Evolutionary conservation across 2,329 filamentous ascomycete genomes (phyloP), one percentile per base, ranked within the genome.

Genomic region (Penicillium crustosum): DNA sequence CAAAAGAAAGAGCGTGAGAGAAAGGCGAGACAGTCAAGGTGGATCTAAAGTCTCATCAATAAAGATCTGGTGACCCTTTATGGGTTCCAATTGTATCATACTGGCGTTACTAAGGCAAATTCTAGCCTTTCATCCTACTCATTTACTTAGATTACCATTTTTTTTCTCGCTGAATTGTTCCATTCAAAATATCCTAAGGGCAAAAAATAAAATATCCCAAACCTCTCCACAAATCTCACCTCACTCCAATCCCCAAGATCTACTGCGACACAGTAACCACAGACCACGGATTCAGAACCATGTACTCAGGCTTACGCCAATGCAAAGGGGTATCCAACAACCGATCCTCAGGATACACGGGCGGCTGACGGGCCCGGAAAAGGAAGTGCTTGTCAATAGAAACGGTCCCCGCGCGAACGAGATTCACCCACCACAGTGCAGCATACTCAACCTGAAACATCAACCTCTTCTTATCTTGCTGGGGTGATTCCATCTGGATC

Each of bases 21-120:
- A 19, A 61, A 61, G 51, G 51, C 59, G n/a, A 57, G 61, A 25
- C 55, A 64, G 42, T 58, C 58, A 15, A 57, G 52, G 25, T 66
- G 64, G 64, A 25, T 48, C 31, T 65, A n/a, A 56, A 57, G 2
- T 41, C 55, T 42, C 21, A 33, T 41, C 27, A 29, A 53, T 25
- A 27, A 3, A 45, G 17, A 33, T 12, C 21, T 21, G 9, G 15
- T 25, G 3, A 33, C 17, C 38, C 27, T 36, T 7, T 19, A 1
- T 35, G n/a, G 6, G 13, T 36, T 10, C 17, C 13, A 47, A 23
- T 35, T 55, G 52, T 55, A 55, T 42, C 13, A 55, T 55, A 55
- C 52, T 35, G 52, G 44, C 45, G 52, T 55, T 55, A 49, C 12
- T 19, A 2, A 23, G 27, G 27, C 44, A 49, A 19, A 35, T 33